phyloP scores from a whole-genome alignment of 2,329 filamentous ascomycete genomes.

The Nemania sp. region DNA sequence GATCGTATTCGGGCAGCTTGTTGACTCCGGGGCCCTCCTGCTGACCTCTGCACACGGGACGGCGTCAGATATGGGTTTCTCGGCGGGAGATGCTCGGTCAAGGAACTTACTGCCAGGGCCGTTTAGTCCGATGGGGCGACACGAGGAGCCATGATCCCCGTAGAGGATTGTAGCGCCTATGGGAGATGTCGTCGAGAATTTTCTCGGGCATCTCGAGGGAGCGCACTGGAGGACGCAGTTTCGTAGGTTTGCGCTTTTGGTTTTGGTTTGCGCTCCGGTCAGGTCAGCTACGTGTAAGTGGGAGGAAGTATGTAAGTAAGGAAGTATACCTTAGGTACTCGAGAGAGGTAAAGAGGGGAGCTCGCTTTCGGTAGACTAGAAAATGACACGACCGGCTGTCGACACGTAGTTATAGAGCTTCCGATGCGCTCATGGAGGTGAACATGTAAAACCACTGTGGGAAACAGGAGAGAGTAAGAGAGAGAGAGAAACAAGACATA shows the following conservation, averaged over 20 bases:
- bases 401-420: no score
- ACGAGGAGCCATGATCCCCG: conserved; percentile 91
- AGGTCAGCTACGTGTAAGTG: no score
- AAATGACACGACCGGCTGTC: no score
- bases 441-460: no score
- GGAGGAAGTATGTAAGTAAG: no score
- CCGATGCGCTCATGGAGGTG: no score
- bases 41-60: conserved; percentile 64
- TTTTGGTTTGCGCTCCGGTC: no score
- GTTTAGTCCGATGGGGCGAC: conserved; percentile 93
- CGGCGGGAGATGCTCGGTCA: neutral
- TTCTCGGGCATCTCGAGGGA: conserved; percentile 67
- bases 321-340: no score
- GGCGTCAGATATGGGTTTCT: neutral
- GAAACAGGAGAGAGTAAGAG: no score
- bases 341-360: no score
- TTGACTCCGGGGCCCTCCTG: conserved; percentile 73
- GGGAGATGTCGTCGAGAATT: conserved; percentile 93
- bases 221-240: neutral
- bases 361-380: no score
- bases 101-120: conserved; percentile 90
- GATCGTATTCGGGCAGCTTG: conserved; percentile 79
- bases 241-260: neutral
- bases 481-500: no score
- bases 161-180: conserved; percentile 90